A percentile compares a stretch with the other conserved stretches of the same genome.
phyloP scores from a whole-genome alignment of 148 eudicot genomes.

The Cornus suecica region DNA sequence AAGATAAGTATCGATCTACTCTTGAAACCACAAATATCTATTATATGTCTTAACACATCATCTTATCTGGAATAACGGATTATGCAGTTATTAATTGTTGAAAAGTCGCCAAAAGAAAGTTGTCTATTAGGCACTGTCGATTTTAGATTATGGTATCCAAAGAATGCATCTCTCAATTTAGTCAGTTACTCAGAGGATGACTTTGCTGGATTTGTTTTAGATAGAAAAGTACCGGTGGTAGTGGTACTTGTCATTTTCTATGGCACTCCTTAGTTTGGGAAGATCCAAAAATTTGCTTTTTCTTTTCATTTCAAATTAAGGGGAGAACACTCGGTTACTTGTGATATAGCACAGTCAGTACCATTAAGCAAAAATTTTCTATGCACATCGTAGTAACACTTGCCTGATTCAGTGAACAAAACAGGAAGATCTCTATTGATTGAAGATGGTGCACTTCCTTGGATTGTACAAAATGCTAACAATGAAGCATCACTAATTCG shows the following conservation, averaged over 20 bases:
- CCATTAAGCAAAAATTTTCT: background rate
- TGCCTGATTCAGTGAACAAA: constrained; percentile 41
- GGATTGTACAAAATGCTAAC: constrained; percentile 97
- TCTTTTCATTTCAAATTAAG: too few species aligned
- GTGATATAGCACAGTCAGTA: too few species aligned
- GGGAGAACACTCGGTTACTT: too few species aligned
- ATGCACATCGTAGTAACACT: background rate
- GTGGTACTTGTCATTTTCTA: too few species aligned
- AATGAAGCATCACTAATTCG: constrained; percentile 90
- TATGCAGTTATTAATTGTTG: background rate
- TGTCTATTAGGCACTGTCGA: too few species aligned
- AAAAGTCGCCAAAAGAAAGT: background rate
- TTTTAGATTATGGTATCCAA: too few species aligned
- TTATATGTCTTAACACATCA: background rate
- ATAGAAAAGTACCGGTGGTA: too few species aligned
- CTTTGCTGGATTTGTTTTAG: too few species aligned
- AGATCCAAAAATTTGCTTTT: too few species aligned
- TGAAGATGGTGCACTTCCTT: constrained; percentile 90
- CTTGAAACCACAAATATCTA: background rate
- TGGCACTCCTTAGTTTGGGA: too few species aligned
- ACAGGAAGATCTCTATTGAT: constrained; percentile 73
- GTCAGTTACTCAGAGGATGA: too few species aligned
- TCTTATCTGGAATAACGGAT: background rate
- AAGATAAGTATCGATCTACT: background rate
- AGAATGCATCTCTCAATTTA: too few species aligned